These are phyloP conservation scores for Nicotiana paniculata DNA, from an alignment of 257 asterid species.

Conservation along the genomic window DNA sequence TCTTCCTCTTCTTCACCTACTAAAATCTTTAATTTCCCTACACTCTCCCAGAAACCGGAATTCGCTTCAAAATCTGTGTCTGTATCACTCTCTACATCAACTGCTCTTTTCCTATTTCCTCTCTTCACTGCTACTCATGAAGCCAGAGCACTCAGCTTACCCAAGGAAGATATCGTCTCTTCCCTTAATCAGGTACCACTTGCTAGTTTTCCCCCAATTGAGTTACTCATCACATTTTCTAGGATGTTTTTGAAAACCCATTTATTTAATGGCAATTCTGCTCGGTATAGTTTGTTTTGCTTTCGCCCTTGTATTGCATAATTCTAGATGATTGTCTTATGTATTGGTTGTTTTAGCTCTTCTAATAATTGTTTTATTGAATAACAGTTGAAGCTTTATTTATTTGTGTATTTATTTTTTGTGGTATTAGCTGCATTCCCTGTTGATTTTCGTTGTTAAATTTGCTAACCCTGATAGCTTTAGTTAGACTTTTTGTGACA, in stretches of 20 bases:
- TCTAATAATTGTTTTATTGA: neutral
- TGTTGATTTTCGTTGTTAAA: neutral
- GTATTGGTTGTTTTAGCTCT: neutral
- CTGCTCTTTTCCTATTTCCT: constrained; percentile 56
- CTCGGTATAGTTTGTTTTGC: neutral
- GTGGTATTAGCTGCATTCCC: neutral
- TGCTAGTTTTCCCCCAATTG: neutral
- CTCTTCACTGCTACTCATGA: constrained; percentile 49
- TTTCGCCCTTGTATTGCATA: neutral
- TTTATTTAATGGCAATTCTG: neutral
- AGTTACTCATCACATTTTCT: constrained; percentile 4
- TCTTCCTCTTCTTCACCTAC: constrained; percentile 23
- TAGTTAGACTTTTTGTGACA: neutral
- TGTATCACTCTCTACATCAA: constrained; percentile 44
- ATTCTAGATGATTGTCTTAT: neutral
- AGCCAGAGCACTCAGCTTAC: constrained; percentile 61
- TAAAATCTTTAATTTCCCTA: constrained; percentile 19
- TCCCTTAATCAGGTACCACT: constrained; percentile 67
- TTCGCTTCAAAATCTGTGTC: constrained; percentile 19
- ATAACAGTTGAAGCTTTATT: neutral
- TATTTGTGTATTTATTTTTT: neutral
- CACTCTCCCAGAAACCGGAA: constrained; percentile 27
- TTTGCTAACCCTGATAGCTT: neutral
- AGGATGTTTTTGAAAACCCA: neutral
- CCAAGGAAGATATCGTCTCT: constrained; percentile 79